Evolutionary conservation across 805 yeast species (phyloP), one percentile per base, ranked within the genome.

Genomic region (Scheffersomyces ergatensis): DNA sequence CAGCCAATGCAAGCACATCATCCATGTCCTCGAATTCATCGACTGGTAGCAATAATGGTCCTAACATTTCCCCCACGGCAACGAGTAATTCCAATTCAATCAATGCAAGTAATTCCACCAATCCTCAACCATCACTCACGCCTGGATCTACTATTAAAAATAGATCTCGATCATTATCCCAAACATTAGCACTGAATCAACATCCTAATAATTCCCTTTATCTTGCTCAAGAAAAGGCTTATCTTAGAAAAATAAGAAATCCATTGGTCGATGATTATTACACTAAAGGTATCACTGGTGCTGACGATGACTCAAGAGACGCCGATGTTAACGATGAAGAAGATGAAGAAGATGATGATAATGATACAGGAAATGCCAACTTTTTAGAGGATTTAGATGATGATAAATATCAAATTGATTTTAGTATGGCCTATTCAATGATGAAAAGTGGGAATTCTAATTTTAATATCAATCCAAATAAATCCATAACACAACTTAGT

Each of bases 181-280:
- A 29, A 15, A 25, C 29, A 25, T 25, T 25, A 13, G 8, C 29
- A 11, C 29, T 9, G 29, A 25, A 25, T 25, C 5, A 11, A 12
- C 32, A 29, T 29, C 48, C 46, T 33, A 39, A 30, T 35, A 34
- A 36, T 16, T 29, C 43, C 13, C 57, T 67, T 50, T 78, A 78
- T 54, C 53, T 72, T 43, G 77, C 81, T 3, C 90, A 85, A 52
- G 93, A 86, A 54, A 74, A 74, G 50, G 76, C 80, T 0, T 85
- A 85, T 51, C 59, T 86, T 42, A 77, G 75, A 42, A 78, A 78
- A 53, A 76, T 85, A 53, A 73, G 76, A 43, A 80, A 80, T 47
- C 82, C 78, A 46, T 64, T 70, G 30, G 75, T 69, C 3, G 88
- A 85, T 57, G 93, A 85, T 50, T 83, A 83, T 57, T 82, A 83